These are phyloP conservation scores for Citrus maxima DNA, from an alignment of 345 rosid species.

Conservation along the genomic window DNA sequence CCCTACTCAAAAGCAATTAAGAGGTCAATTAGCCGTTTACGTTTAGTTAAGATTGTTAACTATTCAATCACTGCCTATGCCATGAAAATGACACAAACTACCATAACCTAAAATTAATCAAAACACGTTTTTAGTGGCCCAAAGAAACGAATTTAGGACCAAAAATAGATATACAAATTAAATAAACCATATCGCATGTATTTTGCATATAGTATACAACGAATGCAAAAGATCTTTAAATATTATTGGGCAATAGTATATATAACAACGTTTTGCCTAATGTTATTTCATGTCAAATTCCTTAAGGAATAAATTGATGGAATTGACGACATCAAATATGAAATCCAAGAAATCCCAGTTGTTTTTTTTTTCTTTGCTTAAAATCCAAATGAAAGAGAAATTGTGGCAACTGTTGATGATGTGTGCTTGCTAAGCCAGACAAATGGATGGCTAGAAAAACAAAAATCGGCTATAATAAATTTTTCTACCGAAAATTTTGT, in stretches of 20 bases:
- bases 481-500: neutral
- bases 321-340: neutral
- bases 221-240: too few relatives aligned
- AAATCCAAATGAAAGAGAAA: conserved; percentile 1
- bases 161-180: too few relatives aligned
- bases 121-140: neutral
- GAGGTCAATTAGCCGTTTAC: conserved; percentile 3
- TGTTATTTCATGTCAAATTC: too few relatives aligned
- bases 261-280: too few relatives aligned
- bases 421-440: neutral
- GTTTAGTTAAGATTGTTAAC: neutral
- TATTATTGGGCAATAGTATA: too few relatives aligned
- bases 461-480: neutral
- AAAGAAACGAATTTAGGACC: neutral
- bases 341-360: neutral
- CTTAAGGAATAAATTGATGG: too few relatives aligned
- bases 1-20: neutral
- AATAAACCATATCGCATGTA: too few relatives aligned
- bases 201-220: too few relatives aligned
- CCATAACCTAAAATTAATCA: neutral
- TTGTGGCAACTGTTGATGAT: neutral
- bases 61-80: neutral
- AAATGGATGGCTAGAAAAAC: neutral
- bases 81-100: conserved; percentile 5
- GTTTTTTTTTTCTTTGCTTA: neutral